These are phyloP conservation scores for Trametes pubescens DNA, from an alignment of 1,284 basidiomycete species.

Conservation along the genomic window DNA sequence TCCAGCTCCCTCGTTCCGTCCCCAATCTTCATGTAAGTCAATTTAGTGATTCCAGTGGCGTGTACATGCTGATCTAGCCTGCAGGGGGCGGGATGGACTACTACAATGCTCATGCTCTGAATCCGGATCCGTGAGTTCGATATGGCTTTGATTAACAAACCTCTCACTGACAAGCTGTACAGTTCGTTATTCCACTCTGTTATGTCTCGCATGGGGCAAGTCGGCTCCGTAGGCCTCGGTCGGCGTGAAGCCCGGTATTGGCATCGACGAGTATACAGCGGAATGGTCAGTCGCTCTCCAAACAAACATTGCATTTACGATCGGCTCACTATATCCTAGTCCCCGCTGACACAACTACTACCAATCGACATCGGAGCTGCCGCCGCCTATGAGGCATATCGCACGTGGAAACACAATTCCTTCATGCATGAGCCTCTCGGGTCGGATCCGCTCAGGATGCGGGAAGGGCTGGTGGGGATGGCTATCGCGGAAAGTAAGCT, in stretches of 20 bases:
- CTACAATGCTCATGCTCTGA: constrained; percentile 65
- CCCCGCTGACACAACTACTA: constrained; percentile 48
- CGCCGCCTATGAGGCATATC: constrained; percentile 73
- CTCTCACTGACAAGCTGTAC: constrained; percentile 9
- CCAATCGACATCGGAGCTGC: constrained; percentile 68
- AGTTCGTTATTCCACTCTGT: constrained; percentile 59
- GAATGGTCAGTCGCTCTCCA: constrained; percentile 49
- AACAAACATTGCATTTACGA: constrained; percentile 1
- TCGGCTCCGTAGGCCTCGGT: constrained; percentile 18
- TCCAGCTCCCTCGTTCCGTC: constrained; percentile 62
- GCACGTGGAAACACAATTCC: constrained; percentile 63
- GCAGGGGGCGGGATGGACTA: constrained; percentile 68
- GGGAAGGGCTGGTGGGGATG: constrained; percentile 67
- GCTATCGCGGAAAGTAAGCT: constrained; percentile 67
- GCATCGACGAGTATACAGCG: constrained; percentile 68
- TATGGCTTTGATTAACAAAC: too few species aligned
- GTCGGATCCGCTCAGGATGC: constrained; percentile 59
- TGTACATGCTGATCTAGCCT: constrained; percentile 2
- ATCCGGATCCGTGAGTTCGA: constrained; percentile 64
- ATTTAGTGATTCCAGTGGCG: constrained; percentile 22
- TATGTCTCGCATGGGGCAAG: constrained; percentile 55
- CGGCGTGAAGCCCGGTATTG: constrained; percentile 62
- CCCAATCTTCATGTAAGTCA: constrained; percentile 60
- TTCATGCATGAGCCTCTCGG: constrained; percentile 61
- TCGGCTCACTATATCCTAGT: constrained; percentile 37